phyloP scores from a whole-genome alignment of 768 basidiomycete species.

The Scleroderma citrinum region DNA sequence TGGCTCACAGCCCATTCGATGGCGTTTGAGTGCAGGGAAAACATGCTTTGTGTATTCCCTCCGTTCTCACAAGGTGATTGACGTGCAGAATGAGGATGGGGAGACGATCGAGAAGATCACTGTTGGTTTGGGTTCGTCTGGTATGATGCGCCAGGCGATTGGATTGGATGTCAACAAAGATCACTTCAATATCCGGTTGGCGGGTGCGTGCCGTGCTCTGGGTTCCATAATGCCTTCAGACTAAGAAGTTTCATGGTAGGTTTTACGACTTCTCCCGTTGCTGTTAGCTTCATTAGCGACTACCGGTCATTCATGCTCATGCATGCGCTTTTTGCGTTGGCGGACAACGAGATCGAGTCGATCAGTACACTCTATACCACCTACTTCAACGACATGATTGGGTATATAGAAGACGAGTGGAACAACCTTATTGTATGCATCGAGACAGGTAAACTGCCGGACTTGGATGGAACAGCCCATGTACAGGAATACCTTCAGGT shows the following conservation, averaged over 20 bases:
- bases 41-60: constrained; percentile 20
- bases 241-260: too few relatives aligned
- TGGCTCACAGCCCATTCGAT: constrained; percentile 6
- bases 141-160: constrained; percentile 16
- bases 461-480: constrained; percentile 13
- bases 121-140: constrained; percentile 9
- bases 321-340: constrained; percentile 19
- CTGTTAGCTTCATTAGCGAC: constrained; percentile 14
- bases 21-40: constrained; percentile 9
- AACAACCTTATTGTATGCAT: constrained; percentile 10
- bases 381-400: constrained; percentile 17
- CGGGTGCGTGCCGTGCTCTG: neutral
- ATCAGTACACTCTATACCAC: constrained; percentile 12
- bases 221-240: neutral
- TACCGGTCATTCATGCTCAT: constrained; percentile 17
- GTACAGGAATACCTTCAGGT: constrained; percentile 15
- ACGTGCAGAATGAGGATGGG: constrained; percentile 2
- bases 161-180: constrained; percentile 12
- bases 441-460: constrained; percentile 11
- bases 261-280: constrained; percentile 11
- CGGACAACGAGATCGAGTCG: constrained; percentile 12
- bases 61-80: constrained; percentile 5
- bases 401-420: constrained; percentile 18
- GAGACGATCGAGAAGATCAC: constrained; percentile 1
- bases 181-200: constrained; percentile 4